Evolutionary conservation across 2,329 filamentous ascomycete genomes (phyloP), one percentile per base, ranked within the genome.

Genomic region (Hymenoscyphus scutula): DNA sequence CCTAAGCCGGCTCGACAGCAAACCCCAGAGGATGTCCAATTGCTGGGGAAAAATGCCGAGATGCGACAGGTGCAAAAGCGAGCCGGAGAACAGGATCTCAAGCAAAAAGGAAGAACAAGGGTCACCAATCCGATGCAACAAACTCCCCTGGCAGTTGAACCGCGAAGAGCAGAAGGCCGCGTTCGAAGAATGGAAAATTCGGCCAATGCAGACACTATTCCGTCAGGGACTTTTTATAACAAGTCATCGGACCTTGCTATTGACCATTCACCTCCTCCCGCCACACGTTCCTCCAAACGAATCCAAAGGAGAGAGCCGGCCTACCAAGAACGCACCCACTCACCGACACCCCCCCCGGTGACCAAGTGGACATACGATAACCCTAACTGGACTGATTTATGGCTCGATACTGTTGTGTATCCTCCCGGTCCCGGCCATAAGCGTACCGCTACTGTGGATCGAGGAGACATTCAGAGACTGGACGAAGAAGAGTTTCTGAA

Each of bases 401-500:
- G 85, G 85, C 58, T 80, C 17, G 79, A 79, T 57, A 82, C 88
- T 1, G 78, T 93, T 1, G 78, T 86, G 1, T 92, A 85, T 72
- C 87, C 86, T 3, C 69, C 77, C 5, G 78, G 76, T 29, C 85
- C 85, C 2, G 84, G 81, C 60, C 83, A 84, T 57, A 82, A 86
- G 64, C 41, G 41, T 6, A 45, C 25, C 15, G 85, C 88, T 1
- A 85, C 82, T 1, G 85, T 95, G 1, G 84, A 90, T 62, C 86
- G 83, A 64, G 79, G 83, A n/a, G 91, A 95, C 71, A 86, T 98
- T 37, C 77, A 82, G 23, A 83, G 91, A 51, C 82, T 99, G 2
- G 88, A 96, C 64, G 90, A 96, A 66, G 90, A 88, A 13, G 85
- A 97, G 69, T 96, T 90, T 63, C 77, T 99, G 53, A 99, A 99